Conservation (phyloP, 805 yeast species). For the Pichia insulana region DNA sequence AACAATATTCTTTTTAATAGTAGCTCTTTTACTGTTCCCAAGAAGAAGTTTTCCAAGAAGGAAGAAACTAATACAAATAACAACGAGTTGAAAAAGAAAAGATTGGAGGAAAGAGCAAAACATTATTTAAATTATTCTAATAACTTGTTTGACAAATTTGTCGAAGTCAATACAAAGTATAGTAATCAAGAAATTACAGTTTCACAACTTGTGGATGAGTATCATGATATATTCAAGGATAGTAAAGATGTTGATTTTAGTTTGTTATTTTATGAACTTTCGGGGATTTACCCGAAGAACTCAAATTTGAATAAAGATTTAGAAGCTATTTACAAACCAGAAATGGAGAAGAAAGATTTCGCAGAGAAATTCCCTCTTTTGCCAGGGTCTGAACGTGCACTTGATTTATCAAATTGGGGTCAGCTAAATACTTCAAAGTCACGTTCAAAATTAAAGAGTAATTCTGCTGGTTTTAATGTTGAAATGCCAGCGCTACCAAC, state of each 20-base stretch:
- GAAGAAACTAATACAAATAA: constrained; percentile 12
- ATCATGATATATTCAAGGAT: constrained; percentile 38
- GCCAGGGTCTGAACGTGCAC: constrained; percentile 19
- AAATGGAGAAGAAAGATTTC: constrained; percentile 17
- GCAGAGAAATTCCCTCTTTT: constrained; percentile 44
- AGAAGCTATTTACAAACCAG: constrained; percentile 23
- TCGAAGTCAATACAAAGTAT: constrained; percentile 39
- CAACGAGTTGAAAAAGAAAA: constrained; percentile 37
- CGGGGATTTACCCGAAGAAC: constrained; percentile 44
- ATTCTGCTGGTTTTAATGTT: not conserved
- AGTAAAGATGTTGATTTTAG: constrained; percentile 39
- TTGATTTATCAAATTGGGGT: constrained; percentile 1
- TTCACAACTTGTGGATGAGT: constrained; percentile 36
- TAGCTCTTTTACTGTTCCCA: constrained; percentile 53
- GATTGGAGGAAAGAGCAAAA: constrained; percentile 80
- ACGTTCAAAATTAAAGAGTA: constrained; percentile 1
- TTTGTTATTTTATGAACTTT: constrained; percentile 50
- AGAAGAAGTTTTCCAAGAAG: constrained; percentile 10
- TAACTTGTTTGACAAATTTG: constrained; percentile 40
- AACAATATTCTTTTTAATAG: constrained; percentile 27
- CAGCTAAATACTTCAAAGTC: not conserved
- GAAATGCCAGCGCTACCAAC: constrained; percentile 10
- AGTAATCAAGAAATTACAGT: constrained; percentile 40
- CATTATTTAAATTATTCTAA: constrained; percentile 57
- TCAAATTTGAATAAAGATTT: constrained; percentile 36